Evolutionary conservation across 306 rosid genomes (phyloP), one percentile per base, ranked within the genome.

Genomic region (Cucurbita argyrosperma): DNA sequence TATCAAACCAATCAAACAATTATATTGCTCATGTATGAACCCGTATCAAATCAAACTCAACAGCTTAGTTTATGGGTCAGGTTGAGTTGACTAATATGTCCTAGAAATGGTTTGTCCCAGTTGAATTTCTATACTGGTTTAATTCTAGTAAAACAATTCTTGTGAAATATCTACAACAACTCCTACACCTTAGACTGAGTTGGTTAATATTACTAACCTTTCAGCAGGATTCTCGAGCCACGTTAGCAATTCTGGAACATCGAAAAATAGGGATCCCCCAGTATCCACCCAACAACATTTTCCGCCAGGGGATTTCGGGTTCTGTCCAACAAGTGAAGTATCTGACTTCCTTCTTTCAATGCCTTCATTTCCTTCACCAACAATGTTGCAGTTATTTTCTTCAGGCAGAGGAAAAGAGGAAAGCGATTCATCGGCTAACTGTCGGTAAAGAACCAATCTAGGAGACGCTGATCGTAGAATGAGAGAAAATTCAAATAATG

Each of bases 221-320:
- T 85, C 83, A 63, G 55, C 47, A 49, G 82, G 82, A 37, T 52
- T 79, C 8, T 19, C 75, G 75, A 94, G 89, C 97, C 97, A 90
- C 11, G 52, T 30, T 60, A 61, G 75, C 38, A 94, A 56, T 52
- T 88, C 92, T 42, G 86, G 73, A 46, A 83, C 82, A 53, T 89
- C 83, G 61, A 85, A 87, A 78, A 91, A 88, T 76, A 91, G 84
- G 10, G 81, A 81, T 4, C 80, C 87, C 74, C 96, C 97, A 50
- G 85, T 88, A 79, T 94, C 95, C 72, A 94, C 87, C 97, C 99
- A 94, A 76, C 97, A 91, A 64, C 99, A 94, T 37, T 83, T 91
- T 15, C 96, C 96, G 39, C 74, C 79, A 8, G 88, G 88, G 49
- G 83, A 68, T 68, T 80, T 76, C 1, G 84, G 90, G 76, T 76